Evolutionary conservation across 2,329 filamentous ascomycete genomes (phyloP).

Genomic region (Xylaria sp.): DNA sequence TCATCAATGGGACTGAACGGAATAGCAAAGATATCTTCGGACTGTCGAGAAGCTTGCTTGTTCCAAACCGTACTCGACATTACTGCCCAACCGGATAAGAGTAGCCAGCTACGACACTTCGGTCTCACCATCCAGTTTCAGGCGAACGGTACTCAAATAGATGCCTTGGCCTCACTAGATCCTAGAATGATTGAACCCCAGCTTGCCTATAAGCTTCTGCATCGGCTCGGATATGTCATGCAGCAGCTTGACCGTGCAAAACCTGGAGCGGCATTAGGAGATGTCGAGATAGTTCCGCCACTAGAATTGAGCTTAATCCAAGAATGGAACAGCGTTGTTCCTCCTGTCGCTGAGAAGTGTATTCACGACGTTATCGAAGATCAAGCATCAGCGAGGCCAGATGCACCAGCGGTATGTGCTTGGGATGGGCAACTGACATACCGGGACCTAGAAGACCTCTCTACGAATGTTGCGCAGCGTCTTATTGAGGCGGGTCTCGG

Average conservation of each 20-base stretch:
- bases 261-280: neutral
- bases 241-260: constrained; percentile 16
- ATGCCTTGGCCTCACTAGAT: constrained; percentile 16
- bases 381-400: constrained; percentile 33
- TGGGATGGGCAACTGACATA: constrained; percentile 49
- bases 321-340: constrained; percentile 24
- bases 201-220: constrained; percentile 23
- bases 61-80: constrained; percentile 20
- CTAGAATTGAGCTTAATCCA: constrained; percentile 17
- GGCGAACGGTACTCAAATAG: constrained; percentile 5
- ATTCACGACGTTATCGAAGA: constrained; percentile 29
- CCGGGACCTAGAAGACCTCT: constrained; percentile 42
- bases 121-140: constrained; percentile 18
- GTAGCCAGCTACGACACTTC: neutral
- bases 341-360: constrained; percentile 22
- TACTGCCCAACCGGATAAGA: neutral
- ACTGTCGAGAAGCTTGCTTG: constrained; percentile 18
- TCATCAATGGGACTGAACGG: constrained; percentile 2
- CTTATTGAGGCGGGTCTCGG: constrained; percentile 43
- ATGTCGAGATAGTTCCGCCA: constrained; percentile 11
- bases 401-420: constrained; percentile 38
- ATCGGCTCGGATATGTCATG: constrained; percentile 20
- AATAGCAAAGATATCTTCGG: constrained; percentile 19
- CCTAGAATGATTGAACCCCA: constrained; percentile 24
- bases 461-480: constrained; percentile 41